Conservation (phyloP, 371 early-diverging fungal species). For the Mortierella sp. region DNA sequence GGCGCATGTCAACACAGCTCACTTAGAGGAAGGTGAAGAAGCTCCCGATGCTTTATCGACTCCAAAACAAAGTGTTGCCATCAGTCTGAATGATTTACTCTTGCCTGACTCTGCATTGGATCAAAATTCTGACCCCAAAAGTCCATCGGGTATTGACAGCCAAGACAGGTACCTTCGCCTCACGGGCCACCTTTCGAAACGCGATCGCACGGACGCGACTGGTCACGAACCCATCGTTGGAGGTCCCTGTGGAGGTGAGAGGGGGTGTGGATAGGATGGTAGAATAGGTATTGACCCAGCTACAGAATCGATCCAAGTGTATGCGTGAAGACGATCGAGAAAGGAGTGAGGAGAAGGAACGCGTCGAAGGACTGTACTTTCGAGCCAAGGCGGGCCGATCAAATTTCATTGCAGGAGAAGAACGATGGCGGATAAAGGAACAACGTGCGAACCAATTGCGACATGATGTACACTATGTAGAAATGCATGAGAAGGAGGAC, state of each 20-base stretch:
- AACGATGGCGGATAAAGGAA: slow-evolving; percentile 56
- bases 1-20: no score
- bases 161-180: slow-evolving; percentile 50
- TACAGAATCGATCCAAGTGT: slow-evolving; percentile 33
- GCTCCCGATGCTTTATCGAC: neutral
- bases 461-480: neutral
- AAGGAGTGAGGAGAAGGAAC: neutral
- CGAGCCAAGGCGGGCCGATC: slow-evolving; percentile 58
- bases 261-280: slow-evolving; percentile 35
- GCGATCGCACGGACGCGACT: slow-evolving; percentile 36
- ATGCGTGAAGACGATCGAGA: slow-evolving; percentile 10
- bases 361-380: slow-evolving; percentile 48
- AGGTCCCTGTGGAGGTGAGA: slow-evolving; percentile 24
- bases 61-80: slow-evolving; percentile 51
- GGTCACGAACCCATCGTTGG: slow-evolving; percentile 20
- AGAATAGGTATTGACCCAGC: slow-evolving; percentile 25
- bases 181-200: slow-evolving; percentile 26
- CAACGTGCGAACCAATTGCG: slow-evolving; percentile 34
- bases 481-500: no score
- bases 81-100: slow-evolving; percentile 57
- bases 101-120: slow-evolving; percentile 43
- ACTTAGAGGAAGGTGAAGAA: neutral
- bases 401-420: slow-evolving; percentile 62
- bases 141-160: slow-evolving; percentile 49
- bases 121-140: slow-evolving; percentile 35